Percentiles rank a stretch among this genome's conserved stretches.
Conservation (phyloP, 83 land plant genomes). For the Larix sibirica region DNA sequence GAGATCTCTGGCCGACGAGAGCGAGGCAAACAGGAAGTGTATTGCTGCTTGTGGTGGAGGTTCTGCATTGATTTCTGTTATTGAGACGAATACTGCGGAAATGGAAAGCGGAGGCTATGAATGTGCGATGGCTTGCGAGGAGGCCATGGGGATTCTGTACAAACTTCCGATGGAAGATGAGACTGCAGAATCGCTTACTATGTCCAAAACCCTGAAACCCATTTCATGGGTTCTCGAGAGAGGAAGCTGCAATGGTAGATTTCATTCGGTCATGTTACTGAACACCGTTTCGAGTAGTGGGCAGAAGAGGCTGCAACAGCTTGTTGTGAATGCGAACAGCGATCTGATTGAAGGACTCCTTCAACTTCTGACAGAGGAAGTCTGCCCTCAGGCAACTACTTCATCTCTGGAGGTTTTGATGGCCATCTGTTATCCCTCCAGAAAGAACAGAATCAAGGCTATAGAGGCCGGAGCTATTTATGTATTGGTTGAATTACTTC, state of each 20-base stretch:
- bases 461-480: constrained; percentile 49
- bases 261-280: constrained; percentile 26
- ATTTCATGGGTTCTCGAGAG: constrained; percentile 20
- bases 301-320: constrained; percentile 20
- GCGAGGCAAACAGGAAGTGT: constrained; percentile 32
- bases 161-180: constrained; percentile 27
- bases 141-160: constrained; percentile 35
- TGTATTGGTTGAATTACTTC: constrained; percentile 43
- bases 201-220: constrained; percentile 6
- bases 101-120: background rate
- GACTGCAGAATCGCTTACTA: background rate
- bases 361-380: constrained; percentile 20
- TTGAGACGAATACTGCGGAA: background rate
- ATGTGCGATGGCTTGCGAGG: constrained; percentile 16
- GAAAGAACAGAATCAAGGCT: constrained; percentile 43
- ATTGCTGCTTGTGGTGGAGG: constrained; percentile 29
- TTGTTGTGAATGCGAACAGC: background rate
- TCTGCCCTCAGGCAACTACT: constrained; percentile 29
- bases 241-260: constrained; percentile 33
- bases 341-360: constrained; percentile 35
- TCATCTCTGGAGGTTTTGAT: constrained; percentile 40
- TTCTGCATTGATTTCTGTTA: constrained; percentile 1
- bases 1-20: constrained; percentile 13
- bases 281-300: constrained; percentile 9
- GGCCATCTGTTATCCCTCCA: constrained; percentile 36